Evolutionary conservation across 225 moss, liverwort and hornwort species (phyloP).

Genomic region (Lunularia cruciata): DNA sequence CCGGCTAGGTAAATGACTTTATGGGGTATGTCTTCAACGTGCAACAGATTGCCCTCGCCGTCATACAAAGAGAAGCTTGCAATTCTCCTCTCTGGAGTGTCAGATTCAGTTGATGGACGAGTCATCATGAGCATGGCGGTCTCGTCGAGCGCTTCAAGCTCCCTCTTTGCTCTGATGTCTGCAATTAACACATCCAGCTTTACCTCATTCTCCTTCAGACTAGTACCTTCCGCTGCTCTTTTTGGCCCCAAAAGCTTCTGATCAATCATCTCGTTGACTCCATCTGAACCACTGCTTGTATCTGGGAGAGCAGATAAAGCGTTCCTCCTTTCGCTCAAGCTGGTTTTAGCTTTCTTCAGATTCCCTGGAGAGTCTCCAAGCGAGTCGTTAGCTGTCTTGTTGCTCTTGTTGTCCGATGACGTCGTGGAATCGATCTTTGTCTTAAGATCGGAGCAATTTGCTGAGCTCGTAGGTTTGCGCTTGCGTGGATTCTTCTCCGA

Average conservation of each 20-base stretch:
- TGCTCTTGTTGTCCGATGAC: too few species aligned
- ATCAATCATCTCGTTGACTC: background rate
- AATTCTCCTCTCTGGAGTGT: constrained; percentile 54
- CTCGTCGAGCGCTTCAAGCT: constrained; percentile 28
- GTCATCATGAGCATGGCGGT: constrained; percentile 69
- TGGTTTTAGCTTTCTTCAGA: background rate
- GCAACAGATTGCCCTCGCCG: constrained; percentile 44
- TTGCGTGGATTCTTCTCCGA: too few species aligned
- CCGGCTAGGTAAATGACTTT: constrained; percentile 56
- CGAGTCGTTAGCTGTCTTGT: background rate
- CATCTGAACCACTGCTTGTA: constrained; percentile 17
- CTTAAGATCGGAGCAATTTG: too few species aligned
- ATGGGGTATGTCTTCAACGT: constrained; percentile 50
- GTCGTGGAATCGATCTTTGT: too few species aligned
- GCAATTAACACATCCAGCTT: constrained; percentile 47
- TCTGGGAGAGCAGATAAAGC: background rate
- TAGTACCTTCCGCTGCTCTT: constrained; percentile 72
- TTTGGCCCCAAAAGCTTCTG: constrained; percentile 49
- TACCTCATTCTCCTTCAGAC: constrained; percentile 57
- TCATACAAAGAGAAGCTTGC: constrained; percentile 73
- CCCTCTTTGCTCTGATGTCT: constrained; percentile 51
- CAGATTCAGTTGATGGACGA: constrained; percentile 32
- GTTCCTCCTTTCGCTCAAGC: background rate
- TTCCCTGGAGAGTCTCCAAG: background rate
- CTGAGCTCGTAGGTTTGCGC: too few species aligned